Base-by-base conservation (phyloP, 2,329 filamentous ascomycete genomes). In the Didymellaceae sp. region DNA sequence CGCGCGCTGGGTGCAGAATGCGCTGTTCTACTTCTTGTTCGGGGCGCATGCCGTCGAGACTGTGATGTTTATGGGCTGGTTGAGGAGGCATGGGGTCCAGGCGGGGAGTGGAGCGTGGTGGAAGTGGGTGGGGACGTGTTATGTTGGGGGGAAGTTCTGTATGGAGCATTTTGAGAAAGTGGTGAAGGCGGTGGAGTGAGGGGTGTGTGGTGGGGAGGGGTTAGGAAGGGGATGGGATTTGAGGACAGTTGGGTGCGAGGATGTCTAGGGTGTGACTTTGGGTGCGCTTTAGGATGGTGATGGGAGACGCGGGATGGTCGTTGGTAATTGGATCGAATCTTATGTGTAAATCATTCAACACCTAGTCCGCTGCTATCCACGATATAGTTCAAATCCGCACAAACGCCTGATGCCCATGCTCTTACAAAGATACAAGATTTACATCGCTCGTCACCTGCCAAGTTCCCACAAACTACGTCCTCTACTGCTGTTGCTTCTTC, bases 401-500 rank as follows among this genome's bases (percentile, higher is more conserved):
- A 50, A 58, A 58, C 55, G 55, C 55, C 55, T 37, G 41, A 43
- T 58, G 47, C 52, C 47, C 43, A 58, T 58, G 55, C 55, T 51
- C 51, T 49, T 55, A 49, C 51, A 45, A 51, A 54, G 16, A 18
- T 46, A 50, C 33, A 49, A 55, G 45, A 55, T 55, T 45, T 44
- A 55, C 52, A 52, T 45, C 39, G 26, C 28, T 47, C 39, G 11
- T 34, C 18, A 6, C 30, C 2, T n/a, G n/a, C n/a, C n/a, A n/a
- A n/a, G n/a, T 13, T 21, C 17, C 33, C 26, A 7, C 16, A 25
- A 18, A n/a, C 28, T 11, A 5, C 20, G 18, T 13, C 7, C 30
- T 31, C 48, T 45, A 10, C 42, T 43, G 37, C 22, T 81, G 82
- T 75, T 87, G 82, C 71, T 85, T 96, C 84, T 92, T 96, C 75